A percentile compares a stretch with the other conserved stretches of the same genome.
phyloP scores from a whole-genome alignment of 2,329 filamentous ascomycete species.

The Calonectria pteridis region DNA sequence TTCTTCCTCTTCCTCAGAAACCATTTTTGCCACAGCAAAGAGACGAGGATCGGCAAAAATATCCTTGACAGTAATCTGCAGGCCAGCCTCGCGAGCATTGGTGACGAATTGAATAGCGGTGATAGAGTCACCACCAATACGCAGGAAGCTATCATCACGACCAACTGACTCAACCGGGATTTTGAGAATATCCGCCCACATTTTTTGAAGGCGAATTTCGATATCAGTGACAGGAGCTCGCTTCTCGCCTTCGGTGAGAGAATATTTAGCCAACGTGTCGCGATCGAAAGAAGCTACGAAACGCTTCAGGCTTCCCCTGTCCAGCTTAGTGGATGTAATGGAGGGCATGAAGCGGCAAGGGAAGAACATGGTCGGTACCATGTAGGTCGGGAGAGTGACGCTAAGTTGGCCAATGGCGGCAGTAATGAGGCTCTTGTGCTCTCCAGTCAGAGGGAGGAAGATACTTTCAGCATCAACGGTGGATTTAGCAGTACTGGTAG shows the following conservation, averaged over 20 bases:
- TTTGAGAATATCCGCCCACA: slow-evolving; percentile 54
- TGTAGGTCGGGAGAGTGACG: slow-evolving; percentile 26
- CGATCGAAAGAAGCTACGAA: slow-evolving; percentile 13
- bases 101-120: slow-evolving; percentile 63
- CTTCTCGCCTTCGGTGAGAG: slow-evolving; percentile 7
- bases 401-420: background rate
- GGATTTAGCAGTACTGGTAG: background rate
- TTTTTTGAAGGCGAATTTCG: slow-evolving; percentile 43
- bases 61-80: slow-evolving; percentile 57
- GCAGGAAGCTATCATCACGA: slow-evolving; percentile 61
- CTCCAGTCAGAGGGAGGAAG: background rate
- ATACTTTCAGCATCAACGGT: background rate
- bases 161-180: slow-evolving; percentile 43
- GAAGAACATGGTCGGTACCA: slow-evolving; percentile 33
- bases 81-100: slow-evolving; percentile 52
- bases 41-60: slow-evolving; percentile 50
- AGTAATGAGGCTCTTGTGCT: background rate
- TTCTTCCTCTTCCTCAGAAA: slow-evolving; percentile 23
- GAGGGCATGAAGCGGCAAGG: slow-evolving; percentile 6
- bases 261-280: slow-evolving; percentile 2
- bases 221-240: slow-evolving; percentile 5
- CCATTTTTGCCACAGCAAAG: slow-evolving; percentile 27
- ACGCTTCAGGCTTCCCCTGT: slow-evolving; percentile 11
- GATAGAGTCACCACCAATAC: slow-evolving; percentile 62
- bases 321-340: slow-evolving; percentile 28